These are phyloP conservation scores for Apophysomyces elegans DNA, from an alignment of 371 early-diverging fungal species.

Conservation along the genomic window DNA sequence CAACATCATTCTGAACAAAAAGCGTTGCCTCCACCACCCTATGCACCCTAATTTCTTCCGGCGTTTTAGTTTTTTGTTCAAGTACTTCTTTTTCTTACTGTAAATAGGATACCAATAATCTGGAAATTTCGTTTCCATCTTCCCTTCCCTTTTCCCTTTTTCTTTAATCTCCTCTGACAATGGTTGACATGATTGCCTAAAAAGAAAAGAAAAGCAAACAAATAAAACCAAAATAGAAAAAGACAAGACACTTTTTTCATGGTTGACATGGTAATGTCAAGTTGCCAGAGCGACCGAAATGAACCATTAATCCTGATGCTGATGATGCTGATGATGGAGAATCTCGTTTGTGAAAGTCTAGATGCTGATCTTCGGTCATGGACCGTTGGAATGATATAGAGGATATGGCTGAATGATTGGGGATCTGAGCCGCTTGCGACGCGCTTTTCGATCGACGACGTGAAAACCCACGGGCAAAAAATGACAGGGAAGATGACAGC, in stretches of 20 bases:
- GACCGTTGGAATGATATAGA: constrained; percentile 3
- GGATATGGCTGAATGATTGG: constrained; percentile 2
- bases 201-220: neutral
- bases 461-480: constrained; percentile 24
- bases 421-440: neutral
- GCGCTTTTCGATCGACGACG: constrained; percentile 30
- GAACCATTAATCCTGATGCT: neutral
- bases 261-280: constrained; percentile 3
- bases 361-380: neutral
- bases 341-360: neutral
- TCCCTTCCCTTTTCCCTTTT: too few species aligned
- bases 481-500: constrained; percentile 26
- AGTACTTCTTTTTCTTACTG: neutral
- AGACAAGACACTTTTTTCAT: neutral
- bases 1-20: constrained; percentile 20
- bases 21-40: constrained; percentile 28
- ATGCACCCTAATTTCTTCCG: constrained; percentile 18
- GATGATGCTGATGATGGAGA: constrained; percentile 9
- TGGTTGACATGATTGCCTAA: neutral
- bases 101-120: constrained; percentile 4
- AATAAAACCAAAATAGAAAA: too few species aligned
- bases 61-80: neutral
- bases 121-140: neutral
- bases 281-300: neutral
- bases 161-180: neutral